phyloP scores from a whole-genome alignment of 2,329 filamentous ascomycete species.

The Emmonsiellopsis sp. region DNA sequence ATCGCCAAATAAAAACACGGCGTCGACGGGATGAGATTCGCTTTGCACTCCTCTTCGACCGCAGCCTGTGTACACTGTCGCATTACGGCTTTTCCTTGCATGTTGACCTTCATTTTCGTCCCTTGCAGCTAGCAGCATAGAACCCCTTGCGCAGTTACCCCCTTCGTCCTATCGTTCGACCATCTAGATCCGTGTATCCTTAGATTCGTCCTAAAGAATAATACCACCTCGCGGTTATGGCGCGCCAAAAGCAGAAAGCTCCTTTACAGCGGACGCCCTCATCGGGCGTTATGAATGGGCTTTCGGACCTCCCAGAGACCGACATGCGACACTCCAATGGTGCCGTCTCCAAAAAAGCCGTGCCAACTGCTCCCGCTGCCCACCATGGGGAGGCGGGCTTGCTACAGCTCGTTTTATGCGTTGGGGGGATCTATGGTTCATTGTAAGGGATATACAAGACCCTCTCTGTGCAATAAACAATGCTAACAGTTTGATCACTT shows the following conservation, averaged over 20 bases:
- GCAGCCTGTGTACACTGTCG: too few species aligned
- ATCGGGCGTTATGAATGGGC: slow-evolving; percentile 50
- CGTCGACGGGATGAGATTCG: background rate
- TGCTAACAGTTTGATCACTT: slow-evolving; percentile 9
- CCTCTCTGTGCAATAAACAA: background rate
- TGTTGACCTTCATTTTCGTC: too few species aligned
- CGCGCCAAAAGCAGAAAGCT: slow-evolving; percentile 58
- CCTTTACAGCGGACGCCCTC: slow-evolving; percentile 59
- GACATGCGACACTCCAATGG: slow-evolving; percentile 24
- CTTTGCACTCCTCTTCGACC: background rate
- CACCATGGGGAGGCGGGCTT: slow-evolving; percentile 46
- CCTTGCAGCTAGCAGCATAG: too few species aligned
- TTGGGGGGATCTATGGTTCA: slow-evolving; percentile 91
- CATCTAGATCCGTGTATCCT: too few species aligned
- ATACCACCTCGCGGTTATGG: slow-evolving; percentile 42
- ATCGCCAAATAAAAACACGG: slow-evolving; percentile 7
- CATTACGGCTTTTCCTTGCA: too few species aligned
- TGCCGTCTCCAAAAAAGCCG: slow-evolving; percentile 11
- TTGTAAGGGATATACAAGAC: slow-evolving; percentile 55
- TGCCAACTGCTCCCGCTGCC: slow-evolving; percentile 18
- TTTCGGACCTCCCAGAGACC: slow-evolving; percentile 23
- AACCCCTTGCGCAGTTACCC: too few species aligned
- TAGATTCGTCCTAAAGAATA: too few species aligned
- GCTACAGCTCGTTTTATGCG: slow-evolving; percentile 71
- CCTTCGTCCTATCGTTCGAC: too few species aligned